Evolutionary conservation across 805 yeast genomes (phyloP).

Genomic region (Cyberlindnera sargentensis): DNA sequence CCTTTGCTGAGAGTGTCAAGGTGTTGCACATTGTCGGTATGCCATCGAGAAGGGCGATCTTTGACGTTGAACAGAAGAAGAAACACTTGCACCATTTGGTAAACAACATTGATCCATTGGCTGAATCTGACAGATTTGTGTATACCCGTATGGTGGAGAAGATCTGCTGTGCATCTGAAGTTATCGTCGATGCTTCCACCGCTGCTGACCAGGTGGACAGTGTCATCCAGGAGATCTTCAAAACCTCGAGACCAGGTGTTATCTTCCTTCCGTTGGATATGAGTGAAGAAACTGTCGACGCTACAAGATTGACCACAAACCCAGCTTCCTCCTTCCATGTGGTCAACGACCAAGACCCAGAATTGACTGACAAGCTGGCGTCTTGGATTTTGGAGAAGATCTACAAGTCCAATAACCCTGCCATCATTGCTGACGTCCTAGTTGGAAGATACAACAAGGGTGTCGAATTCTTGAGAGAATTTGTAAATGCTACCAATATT

Average conservation of each 20-base stretch:
- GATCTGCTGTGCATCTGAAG: conserved; percentile 49
- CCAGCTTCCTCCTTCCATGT: conserved; percentile 25
- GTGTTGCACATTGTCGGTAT: conserved; percentile 81
- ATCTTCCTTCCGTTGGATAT: conserved; percentile 71
- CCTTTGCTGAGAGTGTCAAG: conserved; percentile 77
- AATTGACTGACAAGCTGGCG: conserved; percentile 30
- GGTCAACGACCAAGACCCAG: conserved; percentile 15
- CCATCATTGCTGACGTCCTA: conserved; percentile 64
- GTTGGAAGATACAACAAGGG: conserved; percentile 53
- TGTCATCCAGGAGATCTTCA: conserved; percentile 49
- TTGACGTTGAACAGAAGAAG: conserved; percentile 21
- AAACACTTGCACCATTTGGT: conserved; percentile 54
- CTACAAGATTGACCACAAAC: conserved; percentile 26
- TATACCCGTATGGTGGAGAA: conserved; percentile 58
- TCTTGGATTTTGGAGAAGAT: conserved; percentile 41
- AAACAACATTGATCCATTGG: conserved; percentile 40
- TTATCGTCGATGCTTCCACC: conserved; percentile 34
- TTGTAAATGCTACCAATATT: conserved; percentile 38
- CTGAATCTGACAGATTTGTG: conserved; percentile 55
- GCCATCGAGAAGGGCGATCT: conserved; percentile 25
- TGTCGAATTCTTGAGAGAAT: conserved; percentile 33
- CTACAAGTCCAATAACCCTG: conserved; percentile 49
- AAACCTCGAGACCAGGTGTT: conserved; percentile 72
- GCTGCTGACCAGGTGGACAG: conserved; percentile 61
- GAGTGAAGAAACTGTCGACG: conserved; percentile 37